A percentile compares a stretch with the other conserved stretches of the same genome.
Conservation (phyloP, 2,329 filamentous ascomycete species). For the Ceratocystiopsis sp. region DNA sequence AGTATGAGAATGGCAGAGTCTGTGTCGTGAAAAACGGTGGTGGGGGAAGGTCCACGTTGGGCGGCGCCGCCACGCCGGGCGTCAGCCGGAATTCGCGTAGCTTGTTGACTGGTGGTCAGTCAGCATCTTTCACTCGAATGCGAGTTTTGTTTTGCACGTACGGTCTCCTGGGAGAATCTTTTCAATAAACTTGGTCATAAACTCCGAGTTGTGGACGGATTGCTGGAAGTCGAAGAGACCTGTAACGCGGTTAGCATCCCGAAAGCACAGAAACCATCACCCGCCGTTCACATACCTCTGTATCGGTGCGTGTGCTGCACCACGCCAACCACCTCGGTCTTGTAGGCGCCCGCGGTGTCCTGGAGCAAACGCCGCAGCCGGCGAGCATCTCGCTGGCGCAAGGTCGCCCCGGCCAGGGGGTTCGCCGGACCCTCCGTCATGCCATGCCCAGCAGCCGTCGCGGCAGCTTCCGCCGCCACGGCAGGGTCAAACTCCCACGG, state of each 20-base stretch:
- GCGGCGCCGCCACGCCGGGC: constrained; percentile 38
- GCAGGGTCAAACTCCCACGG: constrained; percentile 33
- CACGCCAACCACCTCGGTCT: constrained; percentile 51
- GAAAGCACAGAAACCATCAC: too few relatives aligned
- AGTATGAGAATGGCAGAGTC: constrained; percentile 58
- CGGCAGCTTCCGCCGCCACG: too few relatives aligned
- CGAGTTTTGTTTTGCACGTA: constrained; percentile 17
- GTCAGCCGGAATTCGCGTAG: constrained; percentile 49
- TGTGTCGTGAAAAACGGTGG: constrained; percentile 64
- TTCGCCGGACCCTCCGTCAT: too few relatives aligned
- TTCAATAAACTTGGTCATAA: constrained; percentile 54
- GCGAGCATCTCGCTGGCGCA: constrained; percentile 28
- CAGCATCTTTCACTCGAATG: too few relatives aligned
- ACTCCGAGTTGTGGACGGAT: constrained; percentile 48
- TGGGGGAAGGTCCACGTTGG: constrained; percentile 55
- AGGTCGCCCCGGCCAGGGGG: too few relatives aligned
- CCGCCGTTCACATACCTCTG: constrained; percentile 32
- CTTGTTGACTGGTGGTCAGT: constrained; percentile 24
- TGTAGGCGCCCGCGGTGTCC: constrained; percentile 53
- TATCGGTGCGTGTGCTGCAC: constrained; percentile 76
- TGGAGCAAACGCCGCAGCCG: constrained; percentile 44
- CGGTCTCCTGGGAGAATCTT: constrained; percentile 56
- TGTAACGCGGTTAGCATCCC: constrained; percentile 11
- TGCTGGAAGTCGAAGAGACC: constrained; percentile 76
- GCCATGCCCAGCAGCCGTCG: too few relatives aligned